Base-by-base conservation (phyloP, 495 filamentous ascomycete species). In the Neurospora sp. region DNA sequence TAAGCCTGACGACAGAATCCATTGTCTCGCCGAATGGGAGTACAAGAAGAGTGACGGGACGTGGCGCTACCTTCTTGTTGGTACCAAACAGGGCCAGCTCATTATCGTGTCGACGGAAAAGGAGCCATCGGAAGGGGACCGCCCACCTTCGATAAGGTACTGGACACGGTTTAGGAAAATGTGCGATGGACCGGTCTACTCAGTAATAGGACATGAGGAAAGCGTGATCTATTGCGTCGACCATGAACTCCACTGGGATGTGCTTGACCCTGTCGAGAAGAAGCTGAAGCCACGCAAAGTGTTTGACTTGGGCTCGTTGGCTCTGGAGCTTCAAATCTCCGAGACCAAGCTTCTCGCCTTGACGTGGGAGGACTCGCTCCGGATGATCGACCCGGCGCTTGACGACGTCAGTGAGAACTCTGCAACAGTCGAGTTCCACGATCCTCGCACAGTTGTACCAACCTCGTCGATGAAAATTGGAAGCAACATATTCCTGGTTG, bases 161-260 rank as follows among this genome's bases (percentile, higher is more conserved):
- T 85, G 83, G 80, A 84, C 80, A 10, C 76, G 81, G 31, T 83
- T 84, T 70, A 80, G 79, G 72, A 85, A 81, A 71, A 77, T 77
- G 23, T 79, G 78, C 41, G 76, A 79, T 5, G 78, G 79, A 0
- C 79, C 85, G 3, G 76, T 87, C 11, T 84, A 81, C 76, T 81
- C 83, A 10, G 82, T 85, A 2, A 39, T 82, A 31, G 84, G 82
- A 1, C 82, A 84, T 46, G 77, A 78, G 5, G 79, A 82, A 4
- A 84, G 85, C 4, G 69, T 89, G 39, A 79, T 89, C 54, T 84
- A 84, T 69, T 85, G 84, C 69, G 79, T 80, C 10, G 85, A 84
- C 18, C 73, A 78, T 2, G 76, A 48, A 5, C 46, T 89, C 14
- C 79, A 84, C 39, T 87, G 86, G 80, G 83, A 87, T 40, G 71